Evolutionary conservation across 495 filamentous ascomycete species (phyloP), one percentile per base, ranked within the genome.

Genomic region (Achaetomiella virescens): DNA sequence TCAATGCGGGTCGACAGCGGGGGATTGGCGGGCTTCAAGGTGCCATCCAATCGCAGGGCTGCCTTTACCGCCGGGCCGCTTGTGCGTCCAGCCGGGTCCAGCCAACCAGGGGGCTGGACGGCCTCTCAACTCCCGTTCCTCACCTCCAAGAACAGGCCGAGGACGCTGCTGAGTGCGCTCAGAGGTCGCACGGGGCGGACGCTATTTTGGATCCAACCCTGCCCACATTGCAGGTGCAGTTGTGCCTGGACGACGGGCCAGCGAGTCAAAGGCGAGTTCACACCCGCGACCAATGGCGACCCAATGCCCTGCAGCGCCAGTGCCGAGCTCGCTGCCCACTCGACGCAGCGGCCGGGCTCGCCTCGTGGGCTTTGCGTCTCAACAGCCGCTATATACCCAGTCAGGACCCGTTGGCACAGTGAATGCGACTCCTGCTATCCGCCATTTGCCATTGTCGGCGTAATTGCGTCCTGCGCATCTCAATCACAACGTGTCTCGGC

Each of bases 321-420:
- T 59, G 44, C 61, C 62, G 56, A 42, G 20, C 31, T 20, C 21
- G 40, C 33, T 31, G 22, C 60, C 50, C 42, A 54, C 57, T 29
- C 58, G 54, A 55, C 50, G 54, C 62, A 61, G 62, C 44, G 54
- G 27, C 54, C 65, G 52, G 65, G 50, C 57, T 59, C 57, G 36
- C 46, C 49, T 52, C 31, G 54, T 61, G 66, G 66, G 60, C 59
- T 45, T 56, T 62, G 64, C 68, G 73, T 76, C 61, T 76, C 75
- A 77, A 70, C 75, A 77, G 72, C 72, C 75, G 75, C 76, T 78
- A 77, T 77, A 78, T 78, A 77, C 75, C 69, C 72, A 61, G 66
- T 62, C 62, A 10, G 20, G 49, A 12, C 36, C 52, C 25, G 11
- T 55, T 48, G 52, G 22, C 52, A 55, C 58, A 21, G 58, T 52